These are phyloP conservation scores for Saccharomycodes ludwigii DNA, from an alignment of 805 yeast genomes.

Conservation along the genomic window DNA sequence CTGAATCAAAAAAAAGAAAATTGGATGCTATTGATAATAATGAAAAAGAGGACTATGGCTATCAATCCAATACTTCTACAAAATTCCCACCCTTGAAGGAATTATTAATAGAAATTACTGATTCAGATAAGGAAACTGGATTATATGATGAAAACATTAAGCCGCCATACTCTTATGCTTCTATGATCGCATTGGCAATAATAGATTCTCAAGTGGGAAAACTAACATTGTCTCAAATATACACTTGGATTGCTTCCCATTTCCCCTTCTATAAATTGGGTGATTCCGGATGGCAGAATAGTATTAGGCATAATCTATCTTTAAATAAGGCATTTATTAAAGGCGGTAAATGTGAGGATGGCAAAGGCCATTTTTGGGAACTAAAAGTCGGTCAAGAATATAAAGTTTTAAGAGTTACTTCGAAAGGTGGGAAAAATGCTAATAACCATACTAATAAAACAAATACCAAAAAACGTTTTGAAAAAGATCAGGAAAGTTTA, in stretches of 20 bases:
- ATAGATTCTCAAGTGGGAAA: constrained; percentile 63
- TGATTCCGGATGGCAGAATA: constrained; percentile 96
- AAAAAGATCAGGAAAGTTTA: no score
- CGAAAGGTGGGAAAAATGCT: not conserved
- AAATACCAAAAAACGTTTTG: constrained; percentile 31
- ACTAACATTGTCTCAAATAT: constrained; percentile 72
- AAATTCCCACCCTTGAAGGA: constrained; percentile 5
- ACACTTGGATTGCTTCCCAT: constrained; percentile 81
- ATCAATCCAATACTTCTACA: constrained; percentile 1
- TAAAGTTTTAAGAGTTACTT: constrained; percentile 51
- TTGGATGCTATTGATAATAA: no score
- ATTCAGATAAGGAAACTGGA: constrained; percentile 4
- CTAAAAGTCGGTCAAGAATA: constrained; percentile 74
- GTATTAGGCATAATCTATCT: constrained; percentile 87
- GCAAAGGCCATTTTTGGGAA: constrained; percentile 84
- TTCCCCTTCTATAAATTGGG: constrained; percentile 72
- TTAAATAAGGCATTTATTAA: constrained; percentile 87
- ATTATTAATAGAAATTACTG: constrained; percentile 3
- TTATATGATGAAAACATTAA: constrained; percentile 27
- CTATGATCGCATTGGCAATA: constrained; percentile 86
- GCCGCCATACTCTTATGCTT: constrained; percentile 93
- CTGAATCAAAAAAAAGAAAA: no score
- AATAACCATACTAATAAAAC: constrained; percentile 17
- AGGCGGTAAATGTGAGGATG: constrained; percentile 79
- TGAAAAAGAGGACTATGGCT: no score